Conservation (phyloP, 2,329 filamentous ascomycete genomes). For the Aspergillus ruber region DNA sequence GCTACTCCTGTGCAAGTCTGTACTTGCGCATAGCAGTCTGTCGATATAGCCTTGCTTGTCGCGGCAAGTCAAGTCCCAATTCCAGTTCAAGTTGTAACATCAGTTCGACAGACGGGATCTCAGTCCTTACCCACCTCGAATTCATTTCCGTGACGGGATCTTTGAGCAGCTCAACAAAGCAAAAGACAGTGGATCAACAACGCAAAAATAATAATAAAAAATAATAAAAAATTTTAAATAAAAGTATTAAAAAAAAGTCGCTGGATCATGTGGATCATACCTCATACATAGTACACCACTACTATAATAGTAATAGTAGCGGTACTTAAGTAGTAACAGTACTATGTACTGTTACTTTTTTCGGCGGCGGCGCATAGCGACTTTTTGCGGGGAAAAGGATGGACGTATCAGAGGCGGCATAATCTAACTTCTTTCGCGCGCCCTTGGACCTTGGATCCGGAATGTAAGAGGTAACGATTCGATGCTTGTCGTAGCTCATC, state of each 20-base stretch:
- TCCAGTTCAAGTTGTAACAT: too few species aligned
- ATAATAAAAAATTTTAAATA: background rate
- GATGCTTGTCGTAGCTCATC: conserved; percentile 14
- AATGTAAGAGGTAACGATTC: conserved; percentile 9
- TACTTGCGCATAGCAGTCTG: background rate
- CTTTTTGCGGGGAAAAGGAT: conserved; percentile 22
- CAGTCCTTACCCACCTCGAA: too few species aligned
- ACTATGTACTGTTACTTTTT: conserved; percentile 11
- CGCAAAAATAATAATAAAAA: background rate
- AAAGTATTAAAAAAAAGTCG: conserved; percentile 8
- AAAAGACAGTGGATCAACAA: too few species aligned
- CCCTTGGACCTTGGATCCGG: conserved; percentile 9
- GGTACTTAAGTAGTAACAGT: too few species aligned
- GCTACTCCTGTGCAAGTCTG: background rate
- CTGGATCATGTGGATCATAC: conserved; percentile 19
- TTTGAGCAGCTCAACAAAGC: too few species aligned
- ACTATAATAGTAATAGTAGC: background rate
- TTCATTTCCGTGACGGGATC: too few species aligned
- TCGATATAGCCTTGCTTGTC: background rate
- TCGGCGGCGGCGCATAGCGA: conserved; percentile 19
- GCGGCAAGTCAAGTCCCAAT: too few species aligned
- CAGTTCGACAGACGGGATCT: too few species aligned
- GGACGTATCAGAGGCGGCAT: conserved; percentile 16
- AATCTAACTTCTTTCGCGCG: too few species aligned
- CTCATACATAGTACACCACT: background rate